Conservation (phyloP, 148 eudicot species). For the Chenopodium album region DNA sequence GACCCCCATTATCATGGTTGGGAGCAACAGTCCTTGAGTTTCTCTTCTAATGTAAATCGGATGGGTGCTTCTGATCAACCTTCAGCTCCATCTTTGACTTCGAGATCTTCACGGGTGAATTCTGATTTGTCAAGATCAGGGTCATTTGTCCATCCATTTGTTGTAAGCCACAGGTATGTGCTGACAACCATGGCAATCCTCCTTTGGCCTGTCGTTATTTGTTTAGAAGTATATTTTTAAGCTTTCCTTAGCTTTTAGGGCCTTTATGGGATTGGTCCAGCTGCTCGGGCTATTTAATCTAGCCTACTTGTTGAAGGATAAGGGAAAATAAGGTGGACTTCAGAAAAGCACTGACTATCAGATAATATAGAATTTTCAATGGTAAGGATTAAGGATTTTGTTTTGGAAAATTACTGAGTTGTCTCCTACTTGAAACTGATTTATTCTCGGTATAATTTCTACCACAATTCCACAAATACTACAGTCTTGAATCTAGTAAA, state of each 20-base stretch:
- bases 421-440: no score
- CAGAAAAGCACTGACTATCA: no score
- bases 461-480: no score
- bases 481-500: no score
- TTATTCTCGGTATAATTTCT: no score
- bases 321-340: no score
- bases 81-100: constrained; percentile 46
- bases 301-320: background rate
- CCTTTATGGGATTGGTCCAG: background rate
- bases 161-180: constrained; percentile 64
- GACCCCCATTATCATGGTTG: constrained; percentile 67
- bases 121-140: constrained; percentile 71
- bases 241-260: background rate
- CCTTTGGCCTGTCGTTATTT: background rate
- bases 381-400: no score
- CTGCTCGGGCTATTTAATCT: background rate
- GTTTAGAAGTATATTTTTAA: background rate
- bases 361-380: no score
- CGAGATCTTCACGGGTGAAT: constrained; percentile 57
- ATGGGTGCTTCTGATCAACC: constrained; percentile 60
- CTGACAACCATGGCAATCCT: background rate
- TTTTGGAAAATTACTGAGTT: no score
- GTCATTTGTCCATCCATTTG: constrained; percentile 58
- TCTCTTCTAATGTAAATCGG: constrained; percentile 45
- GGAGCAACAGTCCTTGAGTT: constrained; percentile 63